Conservation (phyloP, 2,329 filamentous ascomycete genomes). For the Talaromyces islandicus region DNA sequence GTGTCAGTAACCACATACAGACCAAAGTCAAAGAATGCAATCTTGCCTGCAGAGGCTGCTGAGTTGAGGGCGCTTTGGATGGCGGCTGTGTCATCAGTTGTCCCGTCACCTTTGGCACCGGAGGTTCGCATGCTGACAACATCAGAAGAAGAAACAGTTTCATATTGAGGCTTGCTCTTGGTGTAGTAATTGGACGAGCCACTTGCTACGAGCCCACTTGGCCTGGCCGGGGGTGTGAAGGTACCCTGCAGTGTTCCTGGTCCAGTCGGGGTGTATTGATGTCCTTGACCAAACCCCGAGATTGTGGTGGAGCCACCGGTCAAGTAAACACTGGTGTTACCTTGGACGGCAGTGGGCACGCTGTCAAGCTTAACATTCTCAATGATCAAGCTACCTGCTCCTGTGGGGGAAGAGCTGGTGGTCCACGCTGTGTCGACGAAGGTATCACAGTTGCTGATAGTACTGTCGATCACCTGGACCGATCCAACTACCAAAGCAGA, state of each 20-base stretch:
- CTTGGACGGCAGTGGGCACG: constrained; percentile 40
- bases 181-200: constrained; percentile 38
- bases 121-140: constrained; percentile 41
- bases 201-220: constrained; percentile 39
- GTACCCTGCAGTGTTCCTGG: constrained; percentile 39
- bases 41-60: constrained; percentile 43
- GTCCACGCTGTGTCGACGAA: constrained; percentile 46
- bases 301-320: constrained; percentile 30
- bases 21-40: constrained; percentile 54
- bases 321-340: constrained; percentile 31
- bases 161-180: constrained; percentile 52
- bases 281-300: constrained; percentile 38
- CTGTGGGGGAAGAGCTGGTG: constrained; percentile 33
- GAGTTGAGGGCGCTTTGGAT: constrained; percentile 52
- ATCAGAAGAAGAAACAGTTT: constrained; percentile 26
- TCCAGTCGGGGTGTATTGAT: constrained; percentile 39
- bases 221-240: constrained; percentile 39
- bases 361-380: constrained; percentile 51
- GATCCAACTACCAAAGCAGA: constrained; percentile 47
- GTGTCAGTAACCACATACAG: constrained; percentile 46
- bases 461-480: constrained; percentile 52
- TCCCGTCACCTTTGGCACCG: constrained; percentile 48
- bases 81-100: constrained; percentile 54
- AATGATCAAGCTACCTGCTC: constrained; percentile 47
- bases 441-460: constrained; percentile 44